Conservation (phyloP, 1,139 yeast species). For the Arxiozyma telluris region DNA sequence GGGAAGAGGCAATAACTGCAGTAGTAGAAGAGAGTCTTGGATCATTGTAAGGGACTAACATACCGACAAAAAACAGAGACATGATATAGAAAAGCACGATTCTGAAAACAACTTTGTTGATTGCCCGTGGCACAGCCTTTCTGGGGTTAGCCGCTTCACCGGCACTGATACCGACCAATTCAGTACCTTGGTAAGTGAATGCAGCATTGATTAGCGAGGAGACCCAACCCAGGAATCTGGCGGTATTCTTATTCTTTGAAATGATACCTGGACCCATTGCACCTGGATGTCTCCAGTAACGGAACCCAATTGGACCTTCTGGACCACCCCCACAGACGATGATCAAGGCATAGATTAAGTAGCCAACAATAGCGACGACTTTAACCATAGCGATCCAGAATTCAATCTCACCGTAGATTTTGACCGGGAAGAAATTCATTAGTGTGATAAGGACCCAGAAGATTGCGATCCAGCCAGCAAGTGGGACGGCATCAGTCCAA, state of each 20-base stretch:
- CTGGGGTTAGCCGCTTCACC: constrained; percentile 77
- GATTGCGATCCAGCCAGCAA: constrained; percentile 61
- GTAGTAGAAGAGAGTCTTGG: constrained; percentile 30
- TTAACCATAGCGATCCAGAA: constrained; percentile 62
- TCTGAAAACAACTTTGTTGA: constrained; percentile 69
- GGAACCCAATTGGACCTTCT: constrained; percentile 64
- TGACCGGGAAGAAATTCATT: constrained; percentile 53
- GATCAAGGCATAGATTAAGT: constrained; percentile 56
- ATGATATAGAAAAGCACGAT: constrained; percentile 61
- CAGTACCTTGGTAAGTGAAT: constrained; percentile 73
- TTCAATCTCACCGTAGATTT: constrained; percentile 57
- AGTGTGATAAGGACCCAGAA: constrained; percentile 49
- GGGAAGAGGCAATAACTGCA: constrained; percentile 58
- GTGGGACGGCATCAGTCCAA: constrained; percentile 68
- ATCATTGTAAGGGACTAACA: constrained; percentile 64
- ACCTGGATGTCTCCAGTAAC: constrained; percentile 64
- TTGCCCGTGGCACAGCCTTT: constrained; percentile 68
- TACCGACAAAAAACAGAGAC: constrained; percentile 61
- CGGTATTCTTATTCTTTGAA: constrained; percentile 36
- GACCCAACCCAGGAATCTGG: constrained; percentile 53
- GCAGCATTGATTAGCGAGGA: constrained; percentile 61
- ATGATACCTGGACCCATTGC: constrained; percentile 48
- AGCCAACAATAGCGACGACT: constrained; percentile 62
- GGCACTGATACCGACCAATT: constrained; percentile 63
- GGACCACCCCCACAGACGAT: constrained; percentile 67